Conservation (phyloP, 805 yeast genomes). For the Candida coquimbonensis region DNA sequence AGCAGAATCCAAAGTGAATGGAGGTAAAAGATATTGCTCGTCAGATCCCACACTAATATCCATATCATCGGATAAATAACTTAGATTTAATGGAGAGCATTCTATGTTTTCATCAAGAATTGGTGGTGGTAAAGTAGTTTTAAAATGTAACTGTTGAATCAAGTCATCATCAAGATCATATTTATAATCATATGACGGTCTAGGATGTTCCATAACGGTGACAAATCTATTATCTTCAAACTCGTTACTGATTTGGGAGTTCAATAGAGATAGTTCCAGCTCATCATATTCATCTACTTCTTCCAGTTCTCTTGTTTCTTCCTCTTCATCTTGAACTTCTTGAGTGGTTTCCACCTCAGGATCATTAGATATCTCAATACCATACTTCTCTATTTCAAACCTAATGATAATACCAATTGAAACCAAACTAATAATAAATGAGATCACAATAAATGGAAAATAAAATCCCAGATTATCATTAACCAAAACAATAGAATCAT, state of each 20-base stretch:
- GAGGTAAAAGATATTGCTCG: not conserved
- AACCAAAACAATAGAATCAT: no score
- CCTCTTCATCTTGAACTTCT: not conserved
- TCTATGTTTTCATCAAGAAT: slow-evolving; percentile 1
- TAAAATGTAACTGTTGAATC: not conserved
- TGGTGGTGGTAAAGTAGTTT: not conserved
- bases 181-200: not conserved
- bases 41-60: not conserved
- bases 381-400: no score
- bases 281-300: not conserved
- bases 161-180: not conserved
- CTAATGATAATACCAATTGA: no score
- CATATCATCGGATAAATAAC: slow-evolving; percentile 15
- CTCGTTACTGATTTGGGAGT: not conserved
- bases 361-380: no score
- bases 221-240: not conserved
- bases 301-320: not conserved
- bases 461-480: no score
- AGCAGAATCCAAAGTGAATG: slow-evolving; percentile 12
- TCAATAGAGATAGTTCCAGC: not conserved
- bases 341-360: no score
- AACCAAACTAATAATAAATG: no score
- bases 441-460: no score
- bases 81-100: slow-evolving; percentile 7
- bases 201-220: not conserved